Base-by-base conservation (phyloP, 495 filamentous ascomycete species). In the Viridothelium virens region DNA sequence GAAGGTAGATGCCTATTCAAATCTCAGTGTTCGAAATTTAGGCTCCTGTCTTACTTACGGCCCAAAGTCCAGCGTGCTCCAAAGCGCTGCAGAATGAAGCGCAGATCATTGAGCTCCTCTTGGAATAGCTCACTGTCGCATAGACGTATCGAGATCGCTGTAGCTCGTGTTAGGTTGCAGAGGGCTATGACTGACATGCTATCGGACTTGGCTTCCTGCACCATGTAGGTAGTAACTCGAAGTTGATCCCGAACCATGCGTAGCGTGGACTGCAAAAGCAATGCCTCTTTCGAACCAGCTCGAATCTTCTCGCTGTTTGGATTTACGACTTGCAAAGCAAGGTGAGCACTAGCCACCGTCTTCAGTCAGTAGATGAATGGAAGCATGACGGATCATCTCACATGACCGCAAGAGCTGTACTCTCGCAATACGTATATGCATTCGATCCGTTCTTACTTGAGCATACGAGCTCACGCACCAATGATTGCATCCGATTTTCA, bases 41-140 rank as follows among this genome's bases (percentile, higher is more conserved):
- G 48, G 48, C 2, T n/a, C 18, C n/a, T 18, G 48, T 5, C 11
- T 9, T n/a, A 1, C 48, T 53, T 53, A 53, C 48, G n/a, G 48
- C 12, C 48, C 48, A 53, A 53, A 14, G 9, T 53, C 48, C 48
- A 53, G 48, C 48, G 48, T 53, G 48, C n/a, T 9, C 48, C 48
- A 18, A 53, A 53, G 11, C 48, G 48, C n/a, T n/a, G 48, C 16
- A 53, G 48, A 53, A 53, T 53, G 48, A 53, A 53, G 48, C 48
- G 48, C 48, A 53, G 48, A 9, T 53, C 48, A n/a, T 53, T n/a
- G 48, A 53, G 9, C 1, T 53, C 48, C n/a, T 25, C 48, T 14
- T 53, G 48, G n/a, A 53, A 53, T n/a, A 53, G 5, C n/a, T 18
- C 48, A n/a, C n/a, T 2, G 48, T n/a, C 48, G n/a, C n/a, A 25